Conservation (phyloP, 208 protist species). For the Kentomonas sorsogonicus region DNA sequence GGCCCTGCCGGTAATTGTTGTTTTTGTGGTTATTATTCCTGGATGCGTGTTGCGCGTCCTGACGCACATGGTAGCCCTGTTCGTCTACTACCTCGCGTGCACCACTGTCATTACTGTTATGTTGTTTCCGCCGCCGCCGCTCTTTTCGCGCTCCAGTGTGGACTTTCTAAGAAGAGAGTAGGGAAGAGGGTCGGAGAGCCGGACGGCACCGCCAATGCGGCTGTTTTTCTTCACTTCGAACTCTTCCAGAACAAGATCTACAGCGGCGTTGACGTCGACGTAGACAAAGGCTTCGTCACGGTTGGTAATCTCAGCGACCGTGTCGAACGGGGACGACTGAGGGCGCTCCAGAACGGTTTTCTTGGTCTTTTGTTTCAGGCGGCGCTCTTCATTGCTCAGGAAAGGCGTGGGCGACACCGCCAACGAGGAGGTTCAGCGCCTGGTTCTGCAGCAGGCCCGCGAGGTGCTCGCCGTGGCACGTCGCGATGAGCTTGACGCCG, state of each 20-base stretch:
- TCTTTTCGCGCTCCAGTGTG: no score
- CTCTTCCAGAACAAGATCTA: conserved; percentile 79
- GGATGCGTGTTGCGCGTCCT: no score
- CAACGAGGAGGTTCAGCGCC: conserved; percentile 80
- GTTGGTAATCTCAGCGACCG: conserved; percentile 71
- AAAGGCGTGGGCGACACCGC: conserved; percentile 86
- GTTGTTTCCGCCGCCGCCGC: no score
- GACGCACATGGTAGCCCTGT: no score
- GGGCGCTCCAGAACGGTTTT: conserved; percentile 85
- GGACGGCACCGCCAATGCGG: conserved; percentile 35
- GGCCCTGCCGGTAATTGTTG: no score
- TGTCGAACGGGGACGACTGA: conserved; percentile 64
- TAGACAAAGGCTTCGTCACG: conserved; percentile 61
- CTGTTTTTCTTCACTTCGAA: conserved; percentile 38
- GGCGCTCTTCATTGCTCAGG: conserved; percentile 81
- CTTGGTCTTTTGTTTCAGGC: conserved; percentile 67
- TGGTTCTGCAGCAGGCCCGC: conserved; percentile 80
- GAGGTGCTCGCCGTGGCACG: conserved; percentile 85
- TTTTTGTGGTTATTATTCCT: no score
- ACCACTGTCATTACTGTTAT: no score
- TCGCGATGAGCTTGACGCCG: conserved; percentile 84
- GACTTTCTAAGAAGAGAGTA: no score
- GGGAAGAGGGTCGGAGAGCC: conserved; percentile 32
- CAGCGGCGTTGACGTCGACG: conserved; percentile 76
- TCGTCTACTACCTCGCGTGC: no score